Evolutionary conservation across 345 rosid genomes (phyloP).

Genomic region (Ailanthus altissimus): DNA sequence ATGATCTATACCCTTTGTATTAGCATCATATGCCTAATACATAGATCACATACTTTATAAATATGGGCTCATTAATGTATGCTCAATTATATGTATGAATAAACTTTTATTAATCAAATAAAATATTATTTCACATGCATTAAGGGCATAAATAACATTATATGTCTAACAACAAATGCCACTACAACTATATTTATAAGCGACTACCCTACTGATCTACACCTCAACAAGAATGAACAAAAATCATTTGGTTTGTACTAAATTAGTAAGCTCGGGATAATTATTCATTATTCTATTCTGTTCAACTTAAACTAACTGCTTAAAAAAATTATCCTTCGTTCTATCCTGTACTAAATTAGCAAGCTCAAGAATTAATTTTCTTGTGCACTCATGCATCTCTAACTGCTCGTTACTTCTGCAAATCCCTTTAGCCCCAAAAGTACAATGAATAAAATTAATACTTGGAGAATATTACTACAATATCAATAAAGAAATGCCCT

Average conservation of each 20-base stretch:
- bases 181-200: conserved; percentile 75
- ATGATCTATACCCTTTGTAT: no score
- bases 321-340: background rate
- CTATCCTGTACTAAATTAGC: no score
- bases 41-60: no score
- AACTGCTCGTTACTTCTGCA: background rate
- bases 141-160: no score
- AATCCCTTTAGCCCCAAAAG: background rate
- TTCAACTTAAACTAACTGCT: background rate
- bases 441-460: background rate
- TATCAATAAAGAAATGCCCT: background rate
- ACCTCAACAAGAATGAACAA: conserved; percentile 10
- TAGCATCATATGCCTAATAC: no score
- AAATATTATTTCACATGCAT: no score
- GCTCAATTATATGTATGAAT: no score
- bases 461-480: background rate
- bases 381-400: background rate
- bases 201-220: conserved; percentile 97
- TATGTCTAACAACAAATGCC: no score
- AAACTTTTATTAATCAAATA: no score
- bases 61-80: no score
- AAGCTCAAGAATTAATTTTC: background rate
- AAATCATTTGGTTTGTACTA: background rate
- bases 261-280: background rate
- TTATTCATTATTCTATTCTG: background rate